Percentiles rank a stretch among this genome's conserved stretches.
Evolutionary conservation across 2,329 filamentous ascomycete genomes (phyloP).

Genomic region (Coniochaeta ligniaria): DNA sequence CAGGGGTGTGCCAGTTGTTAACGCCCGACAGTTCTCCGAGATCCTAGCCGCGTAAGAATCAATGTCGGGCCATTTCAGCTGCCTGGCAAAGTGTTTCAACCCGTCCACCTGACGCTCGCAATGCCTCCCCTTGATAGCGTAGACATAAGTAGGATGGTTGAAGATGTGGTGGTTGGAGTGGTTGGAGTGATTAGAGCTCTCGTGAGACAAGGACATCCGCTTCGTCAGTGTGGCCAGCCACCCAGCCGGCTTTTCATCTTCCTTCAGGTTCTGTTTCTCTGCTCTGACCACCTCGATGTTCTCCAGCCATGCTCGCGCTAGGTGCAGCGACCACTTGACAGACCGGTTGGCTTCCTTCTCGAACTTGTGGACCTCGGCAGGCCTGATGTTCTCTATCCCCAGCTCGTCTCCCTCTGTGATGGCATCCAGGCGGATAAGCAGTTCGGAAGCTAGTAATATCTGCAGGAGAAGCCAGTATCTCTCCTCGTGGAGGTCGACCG

Average conservation of each 20-base stretch:
- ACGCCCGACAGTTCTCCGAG: conserved; percentile 36
- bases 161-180: not conserved
- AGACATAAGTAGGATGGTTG: conserved; percentile 24
- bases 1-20: conserved; percentile 33
- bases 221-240: conserved; percentile 55
- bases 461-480: conserved; percentile 62
- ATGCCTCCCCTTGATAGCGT: conserved; percentile 48
- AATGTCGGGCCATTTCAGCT: conserved; percentile 55
- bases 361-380: conserved; percentile 52
- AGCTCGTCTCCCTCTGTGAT: conserved; percentile 54
- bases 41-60: conserved; percentile 42
- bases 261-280: conserved; percentile 18
- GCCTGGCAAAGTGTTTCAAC: conserved; percentile 55
- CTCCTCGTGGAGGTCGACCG: conserved; percentile 49
- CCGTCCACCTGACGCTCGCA: conserved; percentile 53
- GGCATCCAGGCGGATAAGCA: conserved; percentile 57
- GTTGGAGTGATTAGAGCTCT: conserved; percentile 14
- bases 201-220: conserved; percentile 38
- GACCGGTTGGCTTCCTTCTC: conserved; percentile 53
- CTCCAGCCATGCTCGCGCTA: conserved; percentile 61
- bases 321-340: conserved; percentile 61
- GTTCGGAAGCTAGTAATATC: conserved; percentile 56
- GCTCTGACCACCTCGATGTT: conserved; percentile 53
- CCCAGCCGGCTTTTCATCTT: conserved; percentile 25
- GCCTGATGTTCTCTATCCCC: conserved; percentile 41